These are phyloP conservation scores for Talaromyces sp. DNA, from an alignment of 2,329 filamentous ascomycete genomes.

Conservation along the genomic window DNA sequence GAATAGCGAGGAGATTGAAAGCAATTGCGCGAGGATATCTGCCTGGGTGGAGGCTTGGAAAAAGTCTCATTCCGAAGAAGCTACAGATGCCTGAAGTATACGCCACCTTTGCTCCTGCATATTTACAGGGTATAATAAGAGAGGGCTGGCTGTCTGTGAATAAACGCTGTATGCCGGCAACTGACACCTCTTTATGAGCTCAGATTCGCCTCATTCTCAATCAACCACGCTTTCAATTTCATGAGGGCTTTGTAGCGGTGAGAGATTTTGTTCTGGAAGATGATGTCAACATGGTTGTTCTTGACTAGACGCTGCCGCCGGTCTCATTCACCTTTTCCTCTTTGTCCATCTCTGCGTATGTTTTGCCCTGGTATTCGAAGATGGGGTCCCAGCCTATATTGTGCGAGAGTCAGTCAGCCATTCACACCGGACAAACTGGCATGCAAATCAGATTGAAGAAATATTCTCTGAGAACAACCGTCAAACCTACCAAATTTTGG, in stretches of 20 bases:
- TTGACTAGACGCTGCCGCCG: not conserved
- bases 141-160: not conserved
- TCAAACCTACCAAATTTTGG: slow-evolving; percentile 66
- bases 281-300: not conserved
- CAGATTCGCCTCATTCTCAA: slow-evolving; percentile 36
- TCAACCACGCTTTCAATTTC: slow-evolving; percentile 81
- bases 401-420: not conserved
- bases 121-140: not conserved
- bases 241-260: slow-evolving; percentile 83
- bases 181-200: not conserved
- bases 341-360: slow-evolving; percentile 94
- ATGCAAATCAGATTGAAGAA: not conserved
- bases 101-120: not conserved
- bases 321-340: slow-evolving; percentile 68
- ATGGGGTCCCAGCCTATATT: slow-evolving; percentile 85
- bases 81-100: slow-evolving; percentile 6
- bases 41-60: slow-evolving; percentile 82
- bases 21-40: slow-evolving; percentile 79
- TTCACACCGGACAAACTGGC: not conserved
- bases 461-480: not conserved
- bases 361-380: slow-evolving; percentile 89
- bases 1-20: slow-evolving; percentile 77
- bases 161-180: not conserved
- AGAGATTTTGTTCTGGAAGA: slow-evolving; percentile 72
- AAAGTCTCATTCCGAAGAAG: slow-evolving; percentile 40